Evolutionary conservation across 23 red algal species (phyloP).

Genomic region (Gracilaria gracilis): DNA sequence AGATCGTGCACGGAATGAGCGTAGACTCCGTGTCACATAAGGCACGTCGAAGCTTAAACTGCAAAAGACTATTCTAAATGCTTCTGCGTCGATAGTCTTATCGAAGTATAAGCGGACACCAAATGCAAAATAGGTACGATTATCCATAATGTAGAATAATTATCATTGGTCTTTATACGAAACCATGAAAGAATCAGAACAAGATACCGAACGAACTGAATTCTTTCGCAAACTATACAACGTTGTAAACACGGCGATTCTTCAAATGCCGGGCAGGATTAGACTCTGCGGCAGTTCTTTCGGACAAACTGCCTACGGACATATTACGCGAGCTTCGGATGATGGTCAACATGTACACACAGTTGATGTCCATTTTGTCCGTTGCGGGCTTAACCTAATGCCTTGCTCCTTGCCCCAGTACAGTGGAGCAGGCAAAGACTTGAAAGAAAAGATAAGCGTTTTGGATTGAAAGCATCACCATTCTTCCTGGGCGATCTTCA

Average conservation of each 20-base stretch:
- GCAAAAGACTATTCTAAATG: too few species aligned
- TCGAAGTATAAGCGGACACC: too few species aligned
- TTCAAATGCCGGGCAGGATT: background rate
- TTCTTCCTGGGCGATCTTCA: slow-evolving; percentile 61
- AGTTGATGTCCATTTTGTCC: background rate
- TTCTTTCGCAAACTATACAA: background rate
- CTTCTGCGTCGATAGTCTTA: too few species aligned
- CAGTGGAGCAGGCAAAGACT: background rate
- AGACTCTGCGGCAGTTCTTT: background rate
- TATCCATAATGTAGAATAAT: too few species aligned
- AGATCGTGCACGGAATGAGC: too few species aligned
- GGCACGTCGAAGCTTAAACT: too few species aligned
- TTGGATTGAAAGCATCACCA: background rate
- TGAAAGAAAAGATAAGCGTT: slow-evolving; percentile 30
- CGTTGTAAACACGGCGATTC: background rate
- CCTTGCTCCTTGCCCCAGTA: background rate
- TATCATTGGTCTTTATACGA: background rate
- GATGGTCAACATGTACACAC: background rate
- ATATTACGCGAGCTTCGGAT: background rate
- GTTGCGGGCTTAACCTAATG: background rate
- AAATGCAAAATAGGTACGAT: too few species aligned
- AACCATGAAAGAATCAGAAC: background rate
- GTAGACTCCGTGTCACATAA: too few species aligned
- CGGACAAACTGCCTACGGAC: background rate
- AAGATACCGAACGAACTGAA: background rate